phyloP scores from a whole-genome alignment of 495 filamentous ascomycete genomes.

The Hyaloscypha bicolor region DNA sequence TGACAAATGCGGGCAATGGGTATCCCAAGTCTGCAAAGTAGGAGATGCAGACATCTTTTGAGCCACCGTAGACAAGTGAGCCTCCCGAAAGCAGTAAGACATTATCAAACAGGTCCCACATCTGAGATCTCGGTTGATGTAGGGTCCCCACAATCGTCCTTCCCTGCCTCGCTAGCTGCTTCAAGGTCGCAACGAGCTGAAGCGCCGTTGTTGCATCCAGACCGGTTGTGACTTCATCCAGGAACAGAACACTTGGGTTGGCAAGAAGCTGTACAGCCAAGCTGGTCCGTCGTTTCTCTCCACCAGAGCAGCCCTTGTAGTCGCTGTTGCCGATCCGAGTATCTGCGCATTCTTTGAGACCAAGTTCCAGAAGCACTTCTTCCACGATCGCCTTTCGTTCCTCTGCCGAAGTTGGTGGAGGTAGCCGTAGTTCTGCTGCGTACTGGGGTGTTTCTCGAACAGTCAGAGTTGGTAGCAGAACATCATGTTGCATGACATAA shows the following conservation, averaged over 20 bases:
- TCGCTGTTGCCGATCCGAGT: constrained; percentile 66
- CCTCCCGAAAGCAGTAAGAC: constrained; percentile 66
- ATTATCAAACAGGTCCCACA: constrained; percentile 71
- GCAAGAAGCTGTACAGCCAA: constrained; percentile 74
- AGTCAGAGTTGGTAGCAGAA: constrained; percentile 57
- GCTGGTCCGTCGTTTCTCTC: constrained; percentile 70
- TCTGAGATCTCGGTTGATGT: constrained; percentile 73
- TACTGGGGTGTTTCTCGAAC: constrained; percentile 55
- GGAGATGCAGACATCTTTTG: constrained; percentile 47
- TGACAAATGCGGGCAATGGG: constrained; percentile 63
- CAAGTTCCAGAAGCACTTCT: constrained; percentile 70
- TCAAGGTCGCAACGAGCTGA: constrained; percentile 67
- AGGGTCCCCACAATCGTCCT: constrained; percentile 71
- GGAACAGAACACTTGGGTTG: constrained; percentile 72
- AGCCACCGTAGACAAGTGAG: constrained; percentile 62
- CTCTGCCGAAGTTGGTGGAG: constrained; percentile 55
- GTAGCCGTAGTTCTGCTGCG: constrained; percentile 68
- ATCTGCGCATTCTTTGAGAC: constrained; percentile 71
- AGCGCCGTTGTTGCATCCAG: constrained; percentile 73
- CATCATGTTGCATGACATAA: constrained; percentile 77
- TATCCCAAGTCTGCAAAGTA: constrained; percentile 61
- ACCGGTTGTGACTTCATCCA: constrained; percentile 75
- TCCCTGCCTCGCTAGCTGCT: constrained; percentile 62
- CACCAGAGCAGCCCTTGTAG: constrained; percentile 73
- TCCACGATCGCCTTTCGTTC: constrained; percentile 64